Evolutionary conservation across 176 grass and related monocot genomes (phyloP).

Genomic region (Avena atlantica): DNA sequence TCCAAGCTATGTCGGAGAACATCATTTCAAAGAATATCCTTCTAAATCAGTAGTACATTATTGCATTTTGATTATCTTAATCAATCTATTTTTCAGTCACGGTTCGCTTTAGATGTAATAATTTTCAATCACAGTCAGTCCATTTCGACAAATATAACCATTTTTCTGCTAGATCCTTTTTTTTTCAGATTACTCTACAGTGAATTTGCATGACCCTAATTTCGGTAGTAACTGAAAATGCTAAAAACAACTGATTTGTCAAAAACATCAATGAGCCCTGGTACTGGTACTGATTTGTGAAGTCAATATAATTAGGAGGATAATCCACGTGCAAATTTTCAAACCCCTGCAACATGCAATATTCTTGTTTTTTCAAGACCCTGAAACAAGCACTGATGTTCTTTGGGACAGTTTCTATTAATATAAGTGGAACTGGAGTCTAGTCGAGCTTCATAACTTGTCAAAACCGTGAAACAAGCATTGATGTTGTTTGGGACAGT

Average conservation of each 20-base stretch:
- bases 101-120: not conserved
- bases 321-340: not conserved
- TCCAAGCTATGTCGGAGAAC: conserved; percentile 84
- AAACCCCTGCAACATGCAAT: not conserved
- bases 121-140: not conserved
- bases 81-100: not conserved
- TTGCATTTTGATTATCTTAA: conserved; percentile 2
- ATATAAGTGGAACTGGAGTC: not conserved
- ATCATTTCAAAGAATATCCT: conserved; percentile 99
- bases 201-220: not conserved
- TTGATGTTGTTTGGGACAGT: not conserved
- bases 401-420: not conserved
- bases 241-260: not conserved
- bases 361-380: not conserved
- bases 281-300: not conserved
- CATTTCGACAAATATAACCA: not conserved
- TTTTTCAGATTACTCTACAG: not conserved
- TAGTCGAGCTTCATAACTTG: no score
- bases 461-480: no score
- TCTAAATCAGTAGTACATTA: conserved; percentile 38
- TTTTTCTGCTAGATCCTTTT: not conserved
- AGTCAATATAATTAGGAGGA: not conserved
- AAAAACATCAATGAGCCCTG: not conserved
- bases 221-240: not conserved
- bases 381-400: not conserved